phyloP scores from a whole-genome alignment of 345 rosid species.

The Eucalyptus globulus region DNA sequence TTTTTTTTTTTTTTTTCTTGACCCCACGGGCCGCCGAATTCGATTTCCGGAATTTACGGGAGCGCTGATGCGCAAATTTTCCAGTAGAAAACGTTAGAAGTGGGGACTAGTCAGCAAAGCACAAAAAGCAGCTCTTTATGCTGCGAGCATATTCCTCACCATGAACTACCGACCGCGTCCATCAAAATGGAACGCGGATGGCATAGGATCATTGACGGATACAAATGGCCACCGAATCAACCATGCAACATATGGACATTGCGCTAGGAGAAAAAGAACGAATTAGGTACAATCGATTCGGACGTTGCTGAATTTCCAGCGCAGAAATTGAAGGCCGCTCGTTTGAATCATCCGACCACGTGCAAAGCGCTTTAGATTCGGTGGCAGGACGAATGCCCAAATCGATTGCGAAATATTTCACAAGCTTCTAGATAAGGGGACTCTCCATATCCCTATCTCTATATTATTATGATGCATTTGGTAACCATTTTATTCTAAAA shows the following conservation, averaged over 20 bases:
- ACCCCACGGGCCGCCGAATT: neutral
- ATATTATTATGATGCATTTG: neutral
- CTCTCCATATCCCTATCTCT: neutral
- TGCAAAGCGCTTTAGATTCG: neutral
- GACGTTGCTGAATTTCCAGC: neutral
- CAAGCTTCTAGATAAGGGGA: neutral
- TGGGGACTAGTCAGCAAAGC: neutral
- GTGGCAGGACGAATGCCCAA: neutral
- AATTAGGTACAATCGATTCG: neutral
- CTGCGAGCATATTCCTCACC: neutral
- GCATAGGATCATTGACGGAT: neutral
- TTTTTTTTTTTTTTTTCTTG: neutral
- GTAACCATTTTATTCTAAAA: no score
- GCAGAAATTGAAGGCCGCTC: fast-evolving
- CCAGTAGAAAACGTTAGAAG: neutral
- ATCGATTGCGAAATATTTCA: neutral
- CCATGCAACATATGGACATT: neutral
- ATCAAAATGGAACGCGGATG: neutral
- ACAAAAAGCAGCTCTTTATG: neutral
- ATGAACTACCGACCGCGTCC: neutral
- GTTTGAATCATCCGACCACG: neutral
- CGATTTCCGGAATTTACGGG: neutral
- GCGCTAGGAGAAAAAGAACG: neutral
- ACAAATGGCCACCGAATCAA: neutral
- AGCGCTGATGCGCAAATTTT: neutral